Base-by-base conservation (phyloP, 1,284 basidiomycete species). In the Ceratorhiza oryzae-sativae region DNA sequence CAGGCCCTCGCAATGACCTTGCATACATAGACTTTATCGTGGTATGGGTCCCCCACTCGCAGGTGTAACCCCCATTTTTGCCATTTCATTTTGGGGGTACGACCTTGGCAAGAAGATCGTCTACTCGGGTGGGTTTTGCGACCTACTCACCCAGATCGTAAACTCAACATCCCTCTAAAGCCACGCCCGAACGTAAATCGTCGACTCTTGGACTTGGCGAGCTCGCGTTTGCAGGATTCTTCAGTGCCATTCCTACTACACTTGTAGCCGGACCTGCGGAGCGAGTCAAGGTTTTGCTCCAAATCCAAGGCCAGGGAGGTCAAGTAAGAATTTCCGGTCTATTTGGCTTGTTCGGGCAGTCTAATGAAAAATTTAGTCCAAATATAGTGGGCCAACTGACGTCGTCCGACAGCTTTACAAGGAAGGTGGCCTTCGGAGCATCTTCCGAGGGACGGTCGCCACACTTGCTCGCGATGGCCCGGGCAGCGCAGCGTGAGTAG, bases 41-140 rank as follows among this genome's bases (percentile, higher is more conserved):
- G 97, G 97, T 45, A 96, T 99, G 83, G 92, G 97, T 2, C 97
- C 97, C 30, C 97, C 97, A 62, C 83, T 99, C 75, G 84, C 98
- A 42, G 97, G 97, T 68, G 95, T 99, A 36, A 98, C 97, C 1
- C 97, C 97, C 59, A 99, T 99, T 79, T 99, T 99, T 79, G 97
- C 97, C 13, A 85, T 99, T 55, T 98, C 95, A 2, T 99, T 99
- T 85, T 98, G 96, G 95, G 95, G 94, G 20, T 99, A 98, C 81
- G 96, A 98, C 79, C 85, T 90, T 74, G 95, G 97, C 51, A 98
- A 98, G 82, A 88, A 92, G 76, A 82, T 98, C 73, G 94, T 98
- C 70, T 87, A 90, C 77, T 79, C 88, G 20, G 41, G 65, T 48
- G 8, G 48, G 65, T 48, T 27, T 27, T 8, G 46, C 23, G 9